Evolutionary conservation across 2,329 filamentous ascomycete species (phyloP).

Genomic region (Coniochaeta ligniaria): DNA sequence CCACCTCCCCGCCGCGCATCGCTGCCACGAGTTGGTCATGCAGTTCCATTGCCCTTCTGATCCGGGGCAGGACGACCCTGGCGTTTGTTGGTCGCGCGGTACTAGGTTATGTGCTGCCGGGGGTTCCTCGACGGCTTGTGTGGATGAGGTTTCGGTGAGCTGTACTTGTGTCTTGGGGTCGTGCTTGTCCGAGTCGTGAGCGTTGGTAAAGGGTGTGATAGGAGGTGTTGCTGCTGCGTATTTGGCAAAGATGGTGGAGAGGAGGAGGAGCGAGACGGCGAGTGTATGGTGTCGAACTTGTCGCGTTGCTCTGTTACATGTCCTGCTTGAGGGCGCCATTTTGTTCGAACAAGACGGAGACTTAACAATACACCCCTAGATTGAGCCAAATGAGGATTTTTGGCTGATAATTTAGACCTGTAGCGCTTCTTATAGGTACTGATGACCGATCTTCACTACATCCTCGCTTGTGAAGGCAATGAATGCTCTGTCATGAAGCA

Average conservation of each 20-base stretch:
- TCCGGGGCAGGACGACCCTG: constrained; percentile 30
- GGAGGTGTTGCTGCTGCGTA: background rate
- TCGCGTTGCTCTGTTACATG: background rate
- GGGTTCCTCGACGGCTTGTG: background rate
- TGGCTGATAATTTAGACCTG: background rate
- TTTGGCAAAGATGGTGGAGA: background rate
- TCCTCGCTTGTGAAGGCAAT: background rate
- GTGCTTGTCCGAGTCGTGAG: background rate
- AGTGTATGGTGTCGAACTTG: background rate
- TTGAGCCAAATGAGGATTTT: background rate
- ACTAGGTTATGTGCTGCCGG: background rate
- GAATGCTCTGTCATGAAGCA: background rate
- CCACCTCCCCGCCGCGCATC: constrained; percentile 41
- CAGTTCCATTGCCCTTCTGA: constrained; percentile 49
- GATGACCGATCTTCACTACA: background rate
- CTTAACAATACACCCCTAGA: background rate
- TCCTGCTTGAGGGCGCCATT: background rate
- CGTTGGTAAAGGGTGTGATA: background rate
- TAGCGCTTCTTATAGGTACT: background rate
- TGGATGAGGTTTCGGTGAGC: background rate
- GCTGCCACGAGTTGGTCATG: constrained; percentile 40
- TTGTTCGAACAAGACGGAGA: background rate
- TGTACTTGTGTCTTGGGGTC: background rate
- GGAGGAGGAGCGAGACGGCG: background rate
- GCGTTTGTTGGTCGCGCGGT: background rate